Evolutionary conservation across 2,329 filamentous ascomycete genomes (phyloP), one percentile per base, ranked within the genome.

Genomic region (Xylariales sp.): DNA sequence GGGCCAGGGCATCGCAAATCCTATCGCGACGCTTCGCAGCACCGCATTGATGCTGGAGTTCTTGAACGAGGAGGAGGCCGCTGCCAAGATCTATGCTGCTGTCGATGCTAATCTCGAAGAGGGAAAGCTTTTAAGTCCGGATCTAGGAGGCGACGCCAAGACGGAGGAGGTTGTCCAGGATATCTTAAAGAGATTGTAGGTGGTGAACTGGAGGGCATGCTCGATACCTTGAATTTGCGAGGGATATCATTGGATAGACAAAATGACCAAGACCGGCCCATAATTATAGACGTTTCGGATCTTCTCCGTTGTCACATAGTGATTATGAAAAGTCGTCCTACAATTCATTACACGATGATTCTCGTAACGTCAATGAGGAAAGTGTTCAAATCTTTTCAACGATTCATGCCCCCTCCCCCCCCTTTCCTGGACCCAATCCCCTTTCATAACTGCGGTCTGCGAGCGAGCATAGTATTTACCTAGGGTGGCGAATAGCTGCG

Each of bases 41-140:
- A 85, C 89, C 12, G 93, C 86, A 24, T 74, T 96, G 48, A 97
- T 98, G 93, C 75, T 98, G 51, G 91, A 97, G 73, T 98, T 97
- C 68, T 72, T 97, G 50, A 82, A 88, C 49, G 83, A 95, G 71
- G 84, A 89, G 66, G 73, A 78, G 48, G 93, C 93, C 15, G 93
- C 93, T 24, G 88, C 86, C 21, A 82, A 75, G 70, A 95, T 98
- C 56, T 95, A 97, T 65, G 76, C 81, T 45, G 93, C 93, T 16
- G 89, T 97, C 18, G 93, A 98, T 66, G 89, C 74, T 31, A 94
- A 93, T 63, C 70, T 98, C 24, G 84, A 84, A 62, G 89, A 93
- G 59, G 90, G 82, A 47, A 84, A 76, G 69, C 72, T 90, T 49
- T 66, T 97, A 50, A 93, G 80, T 59, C 93, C 93, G 15, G 93